Percentiles rank a stretch among this genome's conserved stretches.
These are phyloP conservation scores for Podaxis pistillaris DNA, from an alignment of 768 basidiomycete genomes.

Conservation along the genomic window DNA sequence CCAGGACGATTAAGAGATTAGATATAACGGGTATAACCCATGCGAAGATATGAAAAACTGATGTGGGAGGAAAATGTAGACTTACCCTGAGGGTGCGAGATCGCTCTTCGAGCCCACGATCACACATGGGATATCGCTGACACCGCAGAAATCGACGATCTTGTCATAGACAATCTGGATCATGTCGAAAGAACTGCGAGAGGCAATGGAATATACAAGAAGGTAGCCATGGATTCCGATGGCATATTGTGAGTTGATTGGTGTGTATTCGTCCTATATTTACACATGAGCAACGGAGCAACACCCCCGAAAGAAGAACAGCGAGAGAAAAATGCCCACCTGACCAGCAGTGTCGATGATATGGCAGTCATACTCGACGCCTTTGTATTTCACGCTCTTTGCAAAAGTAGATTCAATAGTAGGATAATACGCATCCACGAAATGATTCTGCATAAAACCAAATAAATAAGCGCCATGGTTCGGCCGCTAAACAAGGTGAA, in stretches of 20 bases:
- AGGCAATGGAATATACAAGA: constrained; percentile 93
- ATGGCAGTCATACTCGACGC: constrained; percentile 91
- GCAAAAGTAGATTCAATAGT: constrained; percentile 89
- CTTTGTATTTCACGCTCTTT: constrained; percentile 85
- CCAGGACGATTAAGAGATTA: constrained; percentile 16
- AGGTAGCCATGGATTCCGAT: constrained; percentile 98
- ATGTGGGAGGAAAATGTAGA: constrained; percentile 19
- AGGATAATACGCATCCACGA: constrained; percentile 91
- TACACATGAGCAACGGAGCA: constrained; percentile 1
- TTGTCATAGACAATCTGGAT: constrained; percentile 94
- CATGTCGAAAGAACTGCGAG: constrained; percentile 91
- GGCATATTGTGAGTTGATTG: constrained; percentile 90
- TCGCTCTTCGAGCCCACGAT: constrained; percentile 94
- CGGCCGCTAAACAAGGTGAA: neutral
- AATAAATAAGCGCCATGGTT: neutral
- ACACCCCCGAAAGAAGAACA: neutral
- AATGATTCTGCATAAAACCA: constrained; percentile 53
- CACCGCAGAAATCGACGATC: constrained; percentile 88
- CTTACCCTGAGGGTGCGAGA: constrained; percentile 64
- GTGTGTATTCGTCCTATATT: constrained; percentile 88
- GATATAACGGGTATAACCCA: neutral
- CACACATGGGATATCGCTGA: constrained; percentile 86
- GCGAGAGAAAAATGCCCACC: constrained; percentile 42
- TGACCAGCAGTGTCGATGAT: constrained; percentile 99
- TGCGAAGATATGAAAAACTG: neutral